phyloP scores from a whole-genome alignment of 495 filamentous ascomycete species.

The Jackrogersella multiformis region DNA sequence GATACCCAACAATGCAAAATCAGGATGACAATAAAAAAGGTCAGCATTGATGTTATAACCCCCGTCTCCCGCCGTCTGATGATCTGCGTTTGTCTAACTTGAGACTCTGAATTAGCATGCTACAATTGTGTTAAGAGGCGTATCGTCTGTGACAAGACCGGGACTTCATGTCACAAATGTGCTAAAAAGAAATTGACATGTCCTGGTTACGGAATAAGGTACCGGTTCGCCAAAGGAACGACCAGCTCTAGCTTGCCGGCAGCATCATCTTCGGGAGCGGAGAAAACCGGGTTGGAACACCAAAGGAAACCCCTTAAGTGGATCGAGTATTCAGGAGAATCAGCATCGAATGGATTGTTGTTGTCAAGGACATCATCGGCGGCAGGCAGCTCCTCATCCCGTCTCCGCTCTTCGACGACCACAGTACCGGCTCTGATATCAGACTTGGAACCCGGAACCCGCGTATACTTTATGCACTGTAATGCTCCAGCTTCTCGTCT shows the following conservation, averaged over 20 bases:
- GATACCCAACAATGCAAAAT: neutral
- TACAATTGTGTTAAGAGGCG: constrained; percentile 23
- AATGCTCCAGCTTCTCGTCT: neutral
- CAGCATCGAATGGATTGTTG: neutral
- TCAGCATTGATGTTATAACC: neutral
- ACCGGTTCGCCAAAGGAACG: constrained; percentile 20
- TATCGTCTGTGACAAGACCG: constrained; percentile 27
- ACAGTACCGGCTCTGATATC: neutral
- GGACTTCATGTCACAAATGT: constrained; percentile 14
- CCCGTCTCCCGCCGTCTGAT: neutral
- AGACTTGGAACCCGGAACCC: neutral
- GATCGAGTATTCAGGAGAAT: constrained; percentile 5
- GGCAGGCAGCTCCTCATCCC: neutral
- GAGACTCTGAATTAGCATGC: constrained; percentile 12
- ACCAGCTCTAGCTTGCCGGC: constrained; percentile 5
- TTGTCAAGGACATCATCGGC: neutral
- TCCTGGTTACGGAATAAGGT: constrained; percentile 20
- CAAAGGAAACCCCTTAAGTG: neutral
- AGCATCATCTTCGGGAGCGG: neutral
- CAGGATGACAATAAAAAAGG: constrained; percentile 4
- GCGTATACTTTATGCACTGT: constrained; percentile 3
- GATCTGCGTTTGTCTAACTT: neutral
- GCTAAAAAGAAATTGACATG: constrained; percentile 17
- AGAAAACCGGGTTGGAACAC: neutral
- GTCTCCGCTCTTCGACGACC: neutral